Conservation (phyloP, 2,329 filamentous ascomycete genomes). For the Aspergillus ibericus region DNA sequence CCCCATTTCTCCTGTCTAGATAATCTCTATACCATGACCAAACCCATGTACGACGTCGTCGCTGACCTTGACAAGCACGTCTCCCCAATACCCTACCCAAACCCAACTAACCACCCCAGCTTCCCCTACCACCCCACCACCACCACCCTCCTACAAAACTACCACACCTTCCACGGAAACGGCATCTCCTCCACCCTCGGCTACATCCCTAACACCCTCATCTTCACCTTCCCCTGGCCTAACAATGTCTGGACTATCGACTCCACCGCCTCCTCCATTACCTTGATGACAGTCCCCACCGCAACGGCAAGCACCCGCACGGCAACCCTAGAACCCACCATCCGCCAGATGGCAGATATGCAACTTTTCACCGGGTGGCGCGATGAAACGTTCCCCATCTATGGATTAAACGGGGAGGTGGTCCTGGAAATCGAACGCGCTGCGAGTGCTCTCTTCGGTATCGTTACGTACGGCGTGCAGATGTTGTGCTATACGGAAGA, state of each 20-base stretch:
- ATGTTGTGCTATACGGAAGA: slow-evolving; percentile 37
- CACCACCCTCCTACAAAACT: neutral
- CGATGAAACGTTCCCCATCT: slow-evolving; percentile 45
- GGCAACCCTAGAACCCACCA: neutral
- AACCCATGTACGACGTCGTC: neutral
- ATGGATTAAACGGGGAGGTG: slow-evolving; percentile 38
- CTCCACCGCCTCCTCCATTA: neutral
- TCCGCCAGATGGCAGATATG: neutral
- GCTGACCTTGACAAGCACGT: neutral
- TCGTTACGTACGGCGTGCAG: slow-evolving; percentile 48
- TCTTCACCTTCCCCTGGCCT: slow-evolving; percentile 1
- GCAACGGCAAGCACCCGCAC: neutral
- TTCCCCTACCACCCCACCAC: neutral
- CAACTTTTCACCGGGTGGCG: slow-evolving; percentile 30
- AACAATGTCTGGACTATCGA: slow-evolving; percentile 1
- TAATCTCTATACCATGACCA: too few species aligned
- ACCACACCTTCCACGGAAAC: slow-evolving; percentile 7
- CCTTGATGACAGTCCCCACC: neutral
- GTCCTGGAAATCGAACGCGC: slow-evolving; percentile 45
- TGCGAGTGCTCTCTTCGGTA: slow-evolving; percentile 44
- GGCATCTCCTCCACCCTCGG: neutral
- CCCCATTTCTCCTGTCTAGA: too few species aligned
- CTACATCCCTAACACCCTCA: neutral
- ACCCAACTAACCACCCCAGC: neutral
- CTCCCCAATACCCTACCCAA: neutral